Base-by-base conservation (phyloP, 177 flowering plant species). In the Telopea speciosissima region DNA sequence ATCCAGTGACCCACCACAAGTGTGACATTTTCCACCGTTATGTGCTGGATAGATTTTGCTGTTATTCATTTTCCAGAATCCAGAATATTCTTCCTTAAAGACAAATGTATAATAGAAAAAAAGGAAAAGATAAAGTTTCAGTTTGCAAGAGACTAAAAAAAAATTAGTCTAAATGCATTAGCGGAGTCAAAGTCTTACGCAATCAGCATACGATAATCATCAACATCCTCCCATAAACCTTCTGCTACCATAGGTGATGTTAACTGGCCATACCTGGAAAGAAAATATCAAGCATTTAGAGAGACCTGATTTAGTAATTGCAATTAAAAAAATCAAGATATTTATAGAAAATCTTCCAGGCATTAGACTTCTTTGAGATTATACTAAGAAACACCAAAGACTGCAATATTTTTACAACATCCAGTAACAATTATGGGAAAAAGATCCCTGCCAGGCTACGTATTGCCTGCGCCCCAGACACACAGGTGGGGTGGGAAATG, bases 161-260 rank as follows among this genome's bases (percentile, higher is more conserved):
- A 49, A 49, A 49, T 49, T 19, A 10, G 6, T 19, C 16, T 36
- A 33, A 24, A 56, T 24, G 65, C 1, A 52, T 16, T 54, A 59
- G 25, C 6, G 10, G 23, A 68, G 70, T 19, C 54, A 28, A 31
- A 65, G 62, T 64, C 71, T 63, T 77, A 80, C 82, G 71, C 87
- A 64, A 74, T 60, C 70, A 92, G 11, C 73, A 92, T 66, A 14
- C 78, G 78, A 74, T 85, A 85, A 73, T 91, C 95, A 82, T 90
- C 95, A 24, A 70, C n/a, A 78, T 85, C 79, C 19, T 65, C 75
- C 93, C 95, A 90, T 69, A n/a, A 45, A 5, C 88, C 90, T 66
- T 80, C 83, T 45, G 71, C 81, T 2, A 92, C 90, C 86, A 89
- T 77, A 23, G 90, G 74, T 58, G 93, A 90, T 54, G 84, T 61